Evolutionary conservation across 2,329 filamentous ascomycete genomes (phyloP).

Genomic region (Xylariaceae sp.): DNA sequence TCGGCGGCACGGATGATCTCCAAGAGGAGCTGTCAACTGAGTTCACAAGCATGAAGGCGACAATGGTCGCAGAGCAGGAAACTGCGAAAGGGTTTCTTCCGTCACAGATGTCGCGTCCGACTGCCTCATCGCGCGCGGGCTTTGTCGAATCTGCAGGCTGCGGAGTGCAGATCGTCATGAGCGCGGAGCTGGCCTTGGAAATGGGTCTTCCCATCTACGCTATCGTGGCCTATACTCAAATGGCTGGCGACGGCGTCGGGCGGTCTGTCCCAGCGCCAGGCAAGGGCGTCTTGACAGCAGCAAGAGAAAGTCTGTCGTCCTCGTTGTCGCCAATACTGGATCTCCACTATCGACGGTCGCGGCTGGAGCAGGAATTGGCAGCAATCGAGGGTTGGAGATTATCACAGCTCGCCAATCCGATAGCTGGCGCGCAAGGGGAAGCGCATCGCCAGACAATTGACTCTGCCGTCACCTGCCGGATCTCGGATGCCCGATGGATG

Average conservation of each 20-base stretch:
- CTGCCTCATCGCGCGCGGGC: constrained; percentile 90
- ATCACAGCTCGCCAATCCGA: constrained; percentile 85
- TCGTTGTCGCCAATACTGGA: constrained; percentile 94
- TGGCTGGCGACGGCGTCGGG: constrained; percentile 97
- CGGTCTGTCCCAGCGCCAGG: constrained; percentile 94
- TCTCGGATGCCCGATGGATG: constrained; percentile 87
- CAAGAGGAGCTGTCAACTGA: constrained; percentile 98
- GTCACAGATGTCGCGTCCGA: constrained; percentile 95
- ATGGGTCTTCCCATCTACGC: constrained; percentile 99
- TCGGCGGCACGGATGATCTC: constrained; percentile 98
- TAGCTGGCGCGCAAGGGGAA: constrained; percentile 54
- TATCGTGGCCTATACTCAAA: constrained; percentile 87
- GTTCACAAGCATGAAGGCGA: constrained; percentile 99
- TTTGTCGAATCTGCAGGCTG: constrained; percentile 99
- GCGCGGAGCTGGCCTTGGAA: constrained; percentile 86
- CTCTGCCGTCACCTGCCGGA: constrained; percentile 80
- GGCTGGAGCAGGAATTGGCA: constrained; percentile 88
- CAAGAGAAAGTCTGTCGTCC: constrained; percentile 83
- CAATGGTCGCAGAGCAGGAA: constrained; percentile 94
- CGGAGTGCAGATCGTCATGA: constrained; percentile 98
- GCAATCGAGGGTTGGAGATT: constrained; percentile 97
- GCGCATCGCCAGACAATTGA: constrained; percentile 77
- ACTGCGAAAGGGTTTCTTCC: constrained; percentile 92
- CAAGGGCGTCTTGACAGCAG: constrained; percentile 93
- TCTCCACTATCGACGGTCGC: constrained; percentile 93